Evolutionary conservation across 2,329 filamentous ascomycete genomes (phyloP).

Genomic region (Pseudogymnoascus sp.): DNA sequence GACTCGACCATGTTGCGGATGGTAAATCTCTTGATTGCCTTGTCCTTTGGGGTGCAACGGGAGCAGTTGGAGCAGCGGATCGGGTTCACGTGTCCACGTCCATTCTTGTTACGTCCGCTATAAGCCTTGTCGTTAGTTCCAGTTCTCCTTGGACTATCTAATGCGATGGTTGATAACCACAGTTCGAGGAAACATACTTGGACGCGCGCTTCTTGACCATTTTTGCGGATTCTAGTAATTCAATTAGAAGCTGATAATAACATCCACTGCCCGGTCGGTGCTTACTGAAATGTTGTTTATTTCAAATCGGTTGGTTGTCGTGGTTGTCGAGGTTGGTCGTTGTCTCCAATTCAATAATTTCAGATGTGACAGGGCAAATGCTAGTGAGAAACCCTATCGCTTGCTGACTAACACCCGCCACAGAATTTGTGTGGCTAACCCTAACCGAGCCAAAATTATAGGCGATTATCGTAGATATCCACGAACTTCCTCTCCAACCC

Average conservation of each 20-base stretch:
- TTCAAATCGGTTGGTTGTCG: slow-evolving; percentile 10
- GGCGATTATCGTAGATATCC: background rate
- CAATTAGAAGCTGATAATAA: background rate
- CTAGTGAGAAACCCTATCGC: slow-evolving; percentile 8
- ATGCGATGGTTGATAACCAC: background rate
- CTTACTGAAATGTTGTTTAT: slow-evolving; percentile 10
- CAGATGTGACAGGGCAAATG: slow-evolving; percentile 1
- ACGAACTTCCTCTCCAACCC: slow-evolving; percentile 11
- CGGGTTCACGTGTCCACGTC: slow-evolving; percentile 98
- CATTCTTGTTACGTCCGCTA: slow-evolving; percentile 99
- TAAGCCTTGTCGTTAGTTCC: slow-evolving; percentile 15
- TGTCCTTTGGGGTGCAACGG: slow-evolving; percentile 72
- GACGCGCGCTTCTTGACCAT: slow-evolving; percentile 68
- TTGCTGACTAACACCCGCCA: slow-evolving; percentile 3
- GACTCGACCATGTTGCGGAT: slow-evolving; percentile 99
- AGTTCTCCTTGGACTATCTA: background rate
- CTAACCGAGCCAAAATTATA: slow-evolving; percentile 6
- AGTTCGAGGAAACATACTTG: slow-evolving; percentile 42
- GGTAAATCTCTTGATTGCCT: slow-evolving; percentile 99
- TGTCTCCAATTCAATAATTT: slow-evolving; percentile 1
- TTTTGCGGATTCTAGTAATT: slow-evolving; percentile 45
- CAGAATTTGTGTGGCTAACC: background rate
- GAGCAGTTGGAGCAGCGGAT: slow-evolving; percentile 89
- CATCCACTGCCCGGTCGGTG: background rate
- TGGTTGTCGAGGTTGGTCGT: slow-evolving; percentile 9